These are phyloP conservation scores for Veloboletus limbatus DNA, from an alignment of 1,284 basidiomycete species.

Conservation along the genomic window DNA sequence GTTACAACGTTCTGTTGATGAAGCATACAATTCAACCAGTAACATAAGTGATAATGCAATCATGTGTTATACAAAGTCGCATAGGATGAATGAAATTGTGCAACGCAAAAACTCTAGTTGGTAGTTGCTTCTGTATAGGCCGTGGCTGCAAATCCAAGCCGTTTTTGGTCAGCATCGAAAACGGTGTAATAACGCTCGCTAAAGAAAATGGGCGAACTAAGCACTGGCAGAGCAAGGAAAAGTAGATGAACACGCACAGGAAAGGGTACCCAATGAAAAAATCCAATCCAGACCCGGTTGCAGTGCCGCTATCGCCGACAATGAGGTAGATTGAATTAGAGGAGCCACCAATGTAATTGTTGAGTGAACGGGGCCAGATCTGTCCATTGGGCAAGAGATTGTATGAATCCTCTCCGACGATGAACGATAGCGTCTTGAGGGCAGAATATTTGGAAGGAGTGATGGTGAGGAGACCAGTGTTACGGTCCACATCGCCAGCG, in stretches of 20 bases:
- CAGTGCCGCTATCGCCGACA: neutral
- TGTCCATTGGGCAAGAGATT: neutral
- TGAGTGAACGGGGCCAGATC: slow-evolving; percentile 2
- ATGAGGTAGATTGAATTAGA: neutral
- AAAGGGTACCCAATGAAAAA: neutral
- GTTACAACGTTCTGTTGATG: too few relatives aligned
- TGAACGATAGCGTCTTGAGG: neutral
- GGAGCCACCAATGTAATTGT: neutral
- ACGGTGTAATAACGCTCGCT: slow-evolving; percentile 50
- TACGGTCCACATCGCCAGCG: neutral
- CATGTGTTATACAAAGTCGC: too few relatives aligned
- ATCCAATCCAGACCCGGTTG: too few relatives aligned
- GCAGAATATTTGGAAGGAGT: neutral
- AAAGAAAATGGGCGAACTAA: slow-evolving; percentile 24
- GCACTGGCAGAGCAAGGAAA: slow-evolving; percentile 12
- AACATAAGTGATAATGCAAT: too few relatives aligned
- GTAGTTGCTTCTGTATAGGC: slow-evolving; percentile 31
- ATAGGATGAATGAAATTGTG: too few relatives aligned
- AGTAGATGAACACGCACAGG: neutral
- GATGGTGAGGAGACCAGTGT: neutral
- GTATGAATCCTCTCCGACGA: neutral
- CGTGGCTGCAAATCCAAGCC: slow-evolving; percentile 47
- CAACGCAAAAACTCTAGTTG: too few relatives aligned
- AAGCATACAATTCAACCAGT: too few relatives aligned
- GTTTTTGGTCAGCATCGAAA: slow-evolving; percentile 46